Evolutionary conservation across 257 asterid species (phyloP).

Genomic region (Nicotiana paniculata): DNA sequence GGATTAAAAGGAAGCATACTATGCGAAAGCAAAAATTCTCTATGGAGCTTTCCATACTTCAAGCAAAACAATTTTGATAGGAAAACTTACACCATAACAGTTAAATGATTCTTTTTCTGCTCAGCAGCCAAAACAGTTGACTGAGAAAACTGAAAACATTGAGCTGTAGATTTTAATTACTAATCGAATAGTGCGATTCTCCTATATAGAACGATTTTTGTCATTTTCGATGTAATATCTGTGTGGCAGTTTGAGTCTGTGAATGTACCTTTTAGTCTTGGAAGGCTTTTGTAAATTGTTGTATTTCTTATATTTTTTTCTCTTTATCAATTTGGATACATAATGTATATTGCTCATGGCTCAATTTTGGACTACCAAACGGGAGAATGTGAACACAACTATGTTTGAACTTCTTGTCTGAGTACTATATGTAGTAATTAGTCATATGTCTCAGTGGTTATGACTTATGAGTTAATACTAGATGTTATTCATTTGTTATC

Average conservation of each 20-base stretch:
- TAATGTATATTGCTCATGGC: background rate
- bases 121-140: background rate
- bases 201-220: background rate
- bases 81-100: background rate
- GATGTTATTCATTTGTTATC: too few relatives aligned
- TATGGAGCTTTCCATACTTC: background rate
- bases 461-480: too few relatives aligned
- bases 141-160: background rate
- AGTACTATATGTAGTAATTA: too few relatives aligned
- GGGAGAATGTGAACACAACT: background rate
- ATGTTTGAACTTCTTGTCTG: too few relatives aligned
- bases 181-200: background rate
- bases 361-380: background rate
- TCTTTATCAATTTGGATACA: background rate
- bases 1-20: background rate
- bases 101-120: background rate
- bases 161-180: background rate
- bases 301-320: background rate
- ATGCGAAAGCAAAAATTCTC: background rate
- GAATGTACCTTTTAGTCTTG: background rate
- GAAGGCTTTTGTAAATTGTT: background rate
- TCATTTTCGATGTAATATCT: background rate
- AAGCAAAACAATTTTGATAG: background rate
- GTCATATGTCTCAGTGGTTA: too few relatives aligned
- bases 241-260: background rate